A percentile compares a stretch with the other conserved stretches of the same genome.
Conservation (phyloP, 352 stramenopile species). For the Phytophthora podocarpi region DNA sequence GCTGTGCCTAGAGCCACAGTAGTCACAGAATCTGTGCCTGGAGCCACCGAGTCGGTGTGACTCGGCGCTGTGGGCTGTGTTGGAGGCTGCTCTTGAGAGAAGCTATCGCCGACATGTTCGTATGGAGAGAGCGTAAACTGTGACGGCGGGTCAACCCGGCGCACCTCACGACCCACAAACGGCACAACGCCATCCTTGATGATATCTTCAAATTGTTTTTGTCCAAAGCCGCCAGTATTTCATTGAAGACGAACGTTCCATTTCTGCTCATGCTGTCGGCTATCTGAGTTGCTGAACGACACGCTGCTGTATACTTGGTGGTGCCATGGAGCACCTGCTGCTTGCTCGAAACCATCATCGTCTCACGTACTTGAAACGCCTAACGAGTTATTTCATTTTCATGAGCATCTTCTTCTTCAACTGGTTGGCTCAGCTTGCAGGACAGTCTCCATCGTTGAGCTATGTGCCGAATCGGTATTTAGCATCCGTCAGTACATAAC, state of each 20-base stretch:
- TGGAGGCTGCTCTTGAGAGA: too few relatives aligned
- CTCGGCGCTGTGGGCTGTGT: too few relatives aligned
- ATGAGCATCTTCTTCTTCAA: slow-evolving; percentile 3
- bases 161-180: neutral
- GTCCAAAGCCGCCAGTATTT: slow-evolving; percentile 12
- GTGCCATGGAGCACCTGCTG: slow-evolving; percentile 7
- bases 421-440: neutral
- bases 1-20: too few relatives aligned
- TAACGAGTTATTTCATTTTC: neutral
- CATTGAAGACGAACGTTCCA: neutral
- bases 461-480: neutral
- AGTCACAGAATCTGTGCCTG: too few relatives aligned
- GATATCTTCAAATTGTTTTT: slow-evolving; percentile 16
- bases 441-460: neutral
- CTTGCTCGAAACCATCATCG: neutral
- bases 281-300: neutral
- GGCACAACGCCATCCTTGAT: slow-evolving; percentile 3
- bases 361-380: slow-evolving; percentile 1
- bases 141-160: neutral
- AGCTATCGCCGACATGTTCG: too few relatives aligned
- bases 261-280: slow-evolving; percentile 10
- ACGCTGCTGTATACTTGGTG: neutral
- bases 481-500: slow-evolving; percentile 5
- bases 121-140: too few relatives aligned
- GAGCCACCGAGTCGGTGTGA: too few relatives aligned